These are phyloP conservation scores for Postia placenta DNA, from an alignment of 768 basidiomycete species.

Conservation along the genomic window DNA sequence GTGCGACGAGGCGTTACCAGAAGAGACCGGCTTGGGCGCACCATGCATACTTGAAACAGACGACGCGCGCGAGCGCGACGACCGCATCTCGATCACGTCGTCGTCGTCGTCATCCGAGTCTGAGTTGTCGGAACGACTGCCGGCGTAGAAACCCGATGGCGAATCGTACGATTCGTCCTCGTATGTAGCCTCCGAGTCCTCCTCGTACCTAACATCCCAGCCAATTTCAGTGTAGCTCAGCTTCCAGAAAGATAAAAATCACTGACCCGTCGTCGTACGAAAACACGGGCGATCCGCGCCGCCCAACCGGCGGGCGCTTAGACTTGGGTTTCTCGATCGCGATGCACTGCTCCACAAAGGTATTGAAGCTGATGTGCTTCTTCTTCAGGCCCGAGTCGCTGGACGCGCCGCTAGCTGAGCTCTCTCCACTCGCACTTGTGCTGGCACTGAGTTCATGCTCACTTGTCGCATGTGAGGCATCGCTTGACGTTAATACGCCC, in stretches of 20 bases:
- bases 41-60: constrained; percentile 30
- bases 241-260: background rate
- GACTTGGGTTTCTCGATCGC: constrained; percentile 72
- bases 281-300: constrained; percentile 12
- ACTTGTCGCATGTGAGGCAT: constrained; percentile 25
- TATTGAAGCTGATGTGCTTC: constrained; percentile 95
- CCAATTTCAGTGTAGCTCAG: constrained; percentile 10
- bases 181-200: constrained; percentile 56
- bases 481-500: too few species aligned
- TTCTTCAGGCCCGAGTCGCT: constrained; percentile 39
- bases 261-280: constrained; percentile 63
- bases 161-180: constrained; percentile 42
- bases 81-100: constrained; percentile 57
- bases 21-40: constrained; percentile 13
- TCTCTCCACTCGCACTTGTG: constrained; percentile 22
- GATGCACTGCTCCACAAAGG: constrained; percentile 95
- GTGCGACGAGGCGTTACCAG: background rate
- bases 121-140: constrained; percentile 6
- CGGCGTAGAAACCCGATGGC: constrained; percentile 19
- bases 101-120: constrained; percentile 41
- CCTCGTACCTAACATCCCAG: constrained; percentile 47
- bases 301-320: constrained; percentile 19
- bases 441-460: constrained; percentile 24
- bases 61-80: constrained; percentile 32
- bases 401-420: constrained; percentile 18